Evolutionary conservation across 148 eudicot species (phyloP).

Genomic region (Limonium bicolor): DNA sequence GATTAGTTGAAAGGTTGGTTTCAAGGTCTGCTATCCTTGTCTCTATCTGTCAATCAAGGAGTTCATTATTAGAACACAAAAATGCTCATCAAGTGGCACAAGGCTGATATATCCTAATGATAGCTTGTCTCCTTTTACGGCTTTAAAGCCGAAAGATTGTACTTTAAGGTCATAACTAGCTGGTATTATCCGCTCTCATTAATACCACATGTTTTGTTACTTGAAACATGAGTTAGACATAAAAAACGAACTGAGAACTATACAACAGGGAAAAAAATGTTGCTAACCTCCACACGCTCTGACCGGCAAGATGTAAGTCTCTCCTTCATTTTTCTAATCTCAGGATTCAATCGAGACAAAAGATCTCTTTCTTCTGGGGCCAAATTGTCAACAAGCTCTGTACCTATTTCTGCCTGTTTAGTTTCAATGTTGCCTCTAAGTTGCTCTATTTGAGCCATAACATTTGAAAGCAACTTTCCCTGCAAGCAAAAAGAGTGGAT

Average conservation of each 20-base stretch:
- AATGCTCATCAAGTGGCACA: no score
- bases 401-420: slow-evolving; percentile 87
- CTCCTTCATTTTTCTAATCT: slow-evolving; percentile 85
- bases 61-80: no score
- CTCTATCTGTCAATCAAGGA: slow-evolving; percentile 44
- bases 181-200: no score
- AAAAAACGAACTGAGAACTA: no score
- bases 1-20: slow-evolving; percentile 87
- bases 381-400: slow-evolving; percentile 87
- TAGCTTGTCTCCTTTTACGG: no score
- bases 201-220: no score
- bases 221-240: no score
- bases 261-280: neutral
- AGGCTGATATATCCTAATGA: no score
- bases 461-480: slow-evolving; percentile 64
- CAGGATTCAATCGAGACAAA: slow-evolving; percentile 81
- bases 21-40: slow-evolving; percentile 89
- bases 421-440: slow-evolving; percentile 44
- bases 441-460: slow-evolving; percentile 64
- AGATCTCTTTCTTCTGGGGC: slow-evolving; percentile 63
- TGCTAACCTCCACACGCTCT: slow-evolving; percentile 70
- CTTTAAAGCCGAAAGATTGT: no score
- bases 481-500: slow-evolving; percentile 14
- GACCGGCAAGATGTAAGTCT: slow-evolving; percentile 57
- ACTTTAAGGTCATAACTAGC: no score